Percentiles rank a stretch among this genome's conserved stretches.
Conservation (phyloP, 139 green algal genomes). For the Dunaliella primolecta region DNA sequence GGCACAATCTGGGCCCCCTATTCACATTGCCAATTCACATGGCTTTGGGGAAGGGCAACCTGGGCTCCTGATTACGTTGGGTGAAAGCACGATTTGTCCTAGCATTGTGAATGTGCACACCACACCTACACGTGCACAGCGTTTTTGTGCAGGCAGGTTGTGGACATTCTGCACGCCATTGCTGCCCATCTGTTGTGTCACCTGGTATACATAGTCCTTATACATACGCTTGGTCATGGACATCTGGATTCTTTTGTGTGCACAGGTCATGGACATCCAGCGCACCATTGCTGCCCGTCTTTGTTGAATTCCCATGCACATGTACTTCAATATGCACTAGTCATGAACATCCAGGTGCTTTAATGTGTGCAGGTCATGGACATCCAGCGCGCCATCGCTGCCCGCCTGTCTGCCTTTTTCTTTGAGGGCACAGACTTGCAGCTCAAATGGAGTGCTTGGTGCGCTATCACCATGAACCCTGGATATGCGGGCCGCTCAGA, state of each 20-base stretch:
- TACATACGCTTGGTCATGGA: too few relatives aligned
- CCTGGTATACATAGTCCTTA: too few relatives aligned
- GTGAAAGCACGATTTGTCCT: too few relatives aligned
- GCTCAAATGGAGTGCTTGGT: constrained; percentile 60
- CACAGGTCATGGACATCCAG: constrained; percentile 65
- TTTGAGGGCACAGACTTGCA: constrained; percentile 77
- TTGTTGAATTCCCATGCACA: constrained; percentile 67
- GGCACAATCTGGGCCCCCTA: too few relatives aligned
- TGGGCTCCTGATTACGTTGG: too few relatives aligned
- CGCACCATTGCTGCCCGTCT: constrained; percentile 50
- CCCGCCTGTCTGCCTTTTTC: constrained; percentile 59
- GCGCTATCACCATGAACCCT: constrained; percentile 60
- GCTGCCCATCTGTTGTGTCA: constrained; percentile 56
- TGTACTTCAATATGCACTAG: too few relatives aligned
- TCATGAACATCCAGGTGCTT: too few relatives aligned
- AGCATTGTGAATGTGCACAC: too few relatives aligned
- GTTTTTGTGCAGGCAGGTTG: constrained; percentile 51
- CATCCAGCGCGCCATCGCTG: constrained; percentile 61
- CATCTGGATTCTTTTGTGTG: too few relatives aligned
- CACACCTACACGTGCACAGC: too few relatives aligned
- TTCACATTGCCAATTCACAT: too few relatives aligned
- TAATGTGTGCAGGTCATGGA: constrained; percentile 58
- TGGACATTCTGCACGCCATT: constrained; percentile 66
- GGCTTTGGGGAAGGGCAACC: too few relatives aligned
- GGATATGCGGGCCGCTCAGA: constrained; percentile 58